Base-by-base conservation (phyloP, 2,329 filamentous ascomycete species). In the Alternaria viburni region DNA sequence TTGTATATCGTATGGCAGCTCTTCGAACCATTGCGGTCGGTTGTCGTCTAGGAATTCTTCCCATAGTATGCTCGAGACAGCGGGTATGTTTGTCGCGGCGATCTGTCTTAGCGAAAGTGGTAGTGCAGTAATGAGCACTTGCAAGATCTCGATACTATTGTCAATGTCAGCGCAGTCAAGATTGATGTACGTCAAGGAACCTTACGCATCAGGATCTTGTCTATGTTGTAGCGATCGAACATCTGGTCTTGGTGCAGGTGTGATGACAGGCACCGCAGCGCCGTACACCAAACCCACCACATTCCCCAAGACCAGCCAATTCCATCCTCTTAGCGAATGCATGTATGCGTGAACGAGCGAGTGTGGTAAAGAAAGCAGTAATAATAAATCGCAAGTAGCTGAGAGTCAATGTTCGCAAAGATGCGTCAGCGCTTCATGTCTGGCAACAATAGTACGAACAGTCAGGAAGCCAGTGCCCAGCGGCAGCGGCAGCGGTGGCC, bases 21-120 rank as follows among this genome's bases (percentile, higher is more conserved):
- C 70, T 6, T 54, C 47, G 26, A 80, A 80, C 77, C 78, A 80
- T 13, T 69, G 61, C 6, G 77, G 78, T 32, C 69, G 76, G 6
- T 75, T 75, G 21, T 74, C 66, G 28, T 78, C 75, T 2, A 79
- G 60, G 30, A 80, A 79, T 8, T 79, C 73, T 3, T 67, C 64
- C 72, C 73, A 77, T 7, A 80, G 55, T 8, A 79, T 75, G 57
- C 74, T 74, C 7, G 78, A 80, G 3, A 76, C 73, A 5, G 75
- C 77, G 3, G 77, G 76, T 26, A 78, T 56, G 41, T 80, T 77
- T 3, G 78, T 80, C 13, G 75, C 77, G 36, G 76, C 78, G 8
- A 79, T 69, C 54, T 75, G 65, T 45, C 77, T 76, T 12, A 80
- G 66, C 30, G 75, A 79, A 21, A 70, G 68, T 19, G 78, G 78